Evolutionary conservation across 208 protist genomes (phyloP).

Genomic region (Leishmania major): DNA sequence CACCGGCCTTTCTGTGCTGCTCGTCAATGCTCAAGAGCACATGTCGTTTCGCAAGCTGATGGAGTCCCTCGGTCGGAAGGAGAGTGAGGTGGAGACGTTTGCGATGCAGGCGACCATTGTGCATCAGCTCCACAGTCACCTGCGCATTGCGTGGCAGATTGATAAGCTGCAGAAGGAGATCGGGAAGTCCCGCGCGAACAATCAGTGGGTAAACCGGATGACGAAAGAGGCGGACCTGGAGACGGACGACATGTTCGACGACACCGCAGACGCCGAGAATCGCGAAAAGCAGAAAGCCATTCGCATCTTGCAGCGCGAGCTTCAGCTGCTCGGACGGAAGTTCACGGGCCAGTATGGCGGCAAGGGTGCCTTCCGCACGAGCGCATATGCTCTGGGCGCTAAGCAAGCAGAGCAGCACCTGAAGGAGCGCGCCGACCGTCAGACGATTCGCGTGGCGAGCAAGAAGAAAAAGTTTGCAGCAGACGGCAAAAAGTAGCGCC

Average conservation of each 20-base stretch:
- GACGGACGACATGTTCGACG: constrained; percentile 83
- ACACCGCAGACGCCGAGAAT: constrained; percentile 71
- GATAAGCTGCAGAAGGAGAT: constrained; percentile 90
- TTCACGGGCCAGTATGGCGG: constrained; percentile 71
- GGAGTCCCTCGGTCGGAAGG: constrained; percentile 67
- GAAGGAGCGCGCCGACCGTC: constrained; percentile 60
- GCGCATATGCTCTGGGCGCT: constrained; percentile 71
- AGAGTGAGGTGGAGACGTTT: constrained; percentile 77
- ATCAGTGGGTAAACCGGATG: constrained; percentile 81
- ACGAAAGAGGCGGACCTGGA: constrained; percentile 78
- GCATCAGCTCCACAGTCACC: constrained; percentile 77
- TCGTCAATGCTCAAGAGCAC: constrained; percentile 91
- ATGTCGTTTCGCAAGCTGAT: constrained; percentile 84
- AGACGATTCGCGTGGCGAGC: constrained; percentile 35
- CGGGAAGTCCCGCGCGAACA: constrained; percentile 67
- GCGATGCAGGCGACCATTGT: constrained; percentile 81
- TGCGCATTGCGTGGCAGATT: constrained; percentile 82
- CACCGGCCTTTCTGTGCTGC: constrained; percentile 76
- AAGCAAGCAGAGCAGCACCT: constrained; percentile 77
- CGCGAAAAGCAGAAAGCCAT: constrained; percentile 80
- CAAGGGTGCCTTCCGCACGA: constrained; percentile 86
- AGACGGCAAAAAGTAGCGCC: not conserved
- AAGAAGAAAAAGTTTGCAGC: constrained; percentile 22
- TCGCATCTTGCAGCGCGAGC: constrained; percentile 60
- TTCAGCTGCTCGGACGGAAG: constrained; percentile 66